Evolutionary conservation across 2,329 filamentous ascomycete genomes (phyloP).

Genomic region (Botrytis medusae): DNA sequence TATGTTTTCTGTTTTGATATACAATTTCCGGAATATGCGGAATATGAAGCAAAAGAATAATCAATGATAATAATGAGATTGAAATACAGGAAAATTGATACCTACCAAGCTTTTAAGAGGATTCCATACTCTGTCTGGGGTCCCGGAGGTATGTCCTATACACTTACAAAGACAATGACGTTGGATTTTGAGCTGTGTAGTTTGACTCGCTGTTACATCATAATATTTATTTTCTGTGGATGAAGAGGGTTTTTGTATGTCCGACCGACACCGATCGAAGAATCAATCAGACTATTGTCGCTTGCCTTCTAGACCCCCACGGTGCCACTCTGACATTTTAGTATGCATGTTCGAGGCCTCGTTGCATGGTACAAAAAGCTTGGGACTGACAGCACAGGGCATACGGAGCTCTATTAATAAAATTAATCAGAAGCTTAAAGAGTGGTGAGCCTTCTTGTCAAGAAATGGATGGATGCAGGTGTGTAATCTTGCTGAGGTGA

Average conservation of each 20-base stretch:
- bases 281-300: not conserved
- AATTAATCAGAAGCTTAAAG: not conserved
- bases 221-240: slow-evolving; percentile 2
- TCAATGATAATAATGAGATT: not conserved
- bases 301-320: not conserved
- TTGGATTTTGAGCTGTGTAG: not conserved
- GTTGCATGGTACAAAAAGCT: not conserved
- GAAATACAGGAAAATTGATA: not conserved
- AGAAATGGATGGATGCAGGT: not conserved
- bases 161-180: slow-evolving; percentile 12
- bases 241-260: not conserved
- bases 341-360: not conserved
- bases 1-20: not conserved
- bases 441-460: not conserved
- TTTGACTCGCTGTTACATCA: slow-evolving; percentile 17
- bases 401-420: slow-evolving; percentile 7
- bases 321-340: not conserved
- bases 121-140: not conserved
- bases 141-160: not conserved
- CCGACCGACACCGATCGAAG: not conserved
- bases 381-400: not conserved
- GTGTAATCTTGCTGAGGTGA: not conserved
- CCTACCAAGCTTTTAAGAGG: slow-evolving; percentile 2
- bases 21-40: not conserved
- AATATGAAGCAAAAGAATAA: not conserved